Percentiles rank a stretch among this genome's conserved stretches.
Conservation (phyloP, 768 basidiomycete genomes). For the Phlebiopsis gigantea region DNA sequence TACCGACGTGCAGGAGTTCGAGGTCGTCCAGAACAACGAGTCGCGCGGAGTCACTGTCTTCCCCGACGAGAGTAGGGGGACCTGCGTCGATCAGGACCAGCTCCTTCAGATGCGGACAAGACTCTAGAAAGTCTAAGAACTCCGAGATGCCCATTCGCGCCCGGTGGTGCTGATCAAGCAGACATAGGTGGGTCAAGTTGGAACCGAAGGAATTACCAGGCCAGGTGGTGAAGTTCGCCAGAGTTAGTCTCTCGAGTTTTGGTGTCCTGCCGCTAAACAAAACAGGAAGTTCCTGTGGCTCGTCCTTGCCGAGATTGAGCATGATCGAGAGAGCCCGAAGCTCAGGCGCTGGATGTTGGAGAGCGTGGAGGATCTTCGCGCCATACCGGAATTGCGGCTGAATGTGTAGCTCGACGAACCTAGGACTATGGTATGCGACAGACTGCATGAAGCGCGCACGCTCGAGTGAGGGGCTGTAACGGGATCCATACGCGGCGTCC, state of each 20-base stretch:
- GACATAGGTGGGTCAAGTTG: slow-evolving; percentile 10
- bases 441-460: slow-evolving; percentile 10
- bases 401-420: slow-evolving; percentile 10
- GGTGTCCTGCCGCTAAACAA: slow-evolving; percentile 8
- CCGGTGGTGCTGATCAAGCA: slow-evolving; percentile 5
- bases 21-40: neutral
- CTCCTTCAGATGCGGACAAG: slow-evolving; percentile 4
- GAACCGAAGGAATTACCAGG: slow-evolving; percentile 1
- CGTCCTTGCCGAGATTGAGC: slow-evolving; percentile 3
- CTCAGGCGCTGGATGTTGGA: slow-evolving; percentile 9
- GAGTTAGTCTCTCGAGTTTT: slow-evolving; percentile 5
- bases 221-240: slow-evolving; percentile 11
- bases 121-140: slow-evolving; percentile 6
- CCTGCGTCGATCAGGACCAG: slow-evolving; percentile 12
- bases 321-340: slow-evolving; percentile 6
- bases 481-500: neutral
- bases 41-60: neutral
- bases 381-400: slow-evolving; percentile 12
- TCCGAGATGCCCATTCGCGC: slow-evolving; percentile 4
- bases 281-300: slow-evolving; percentile 2
- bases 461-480: slow-evolving; percentile 9
- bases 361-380: neutral
- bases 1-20: slow-evolving; percentile 6
- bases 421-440: slow-evolving; percentile 3
- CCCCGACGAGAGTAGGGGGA: neutral